Base-by-base conservation (phyloP, 352 stramenopile species). In the Saprolegnia parasitica region DNA sequence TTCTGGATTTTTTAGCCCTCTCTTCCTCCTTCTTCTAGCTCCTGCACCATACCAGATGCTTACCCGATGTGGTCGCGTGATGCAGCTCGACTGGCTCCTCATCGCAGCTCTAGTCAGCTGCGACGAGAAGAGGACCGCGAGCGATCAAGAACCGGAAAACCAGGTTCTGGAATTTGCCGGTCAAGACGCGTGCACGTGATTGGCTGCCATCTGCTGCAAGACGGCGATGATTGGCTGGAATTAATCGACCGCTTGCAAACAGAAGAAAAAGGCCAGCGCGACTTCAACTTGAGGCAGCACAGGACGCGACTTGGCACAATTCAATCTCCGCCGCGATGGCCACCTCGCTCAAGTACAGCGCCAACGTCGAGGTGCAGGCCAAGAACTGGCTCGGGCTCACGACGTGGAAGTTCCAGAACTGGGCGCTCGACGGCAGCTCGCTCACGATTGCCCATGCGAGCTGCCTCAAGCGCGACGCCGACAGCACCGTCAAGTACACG, bases 341-440 rank as follows among this genome's bases (percentile, higher is more conserved):
- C 11, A 49, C 13, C 42, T 11, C 18, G 13, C 13, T n/a, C 13
- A 49, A n/a, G 13, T 49, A 49, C 42, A 49, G 13, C 11, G 18
- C 13, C 42, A 49, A 49, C 42, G 42, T 49, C 42, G 42, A 49
- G 42, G 10, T 49, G 42, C 42, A 49, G 18, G 42, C 42, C 42
- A 49, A 49, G 42, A 15, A 49, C 42, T 49, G 42, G 42, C 42
- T 49, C 18, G 42, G 42, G 3, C 18, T 49, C 42, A 49, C 42
- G 42, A 49, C 42, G 13, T 49, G 42, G 42, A 49, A 49, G 42
- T 49, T 49, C 42, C 42, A 49, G 42, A 49, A 49, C 42, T 49
- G 42, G 42, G 18, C 42, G 42, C 42, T 49, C 42, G 13, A n/a
- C 42, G 42, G 42, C 42, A n/a, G 13, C 42, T 15, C 42, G 13